These are phyloP conservation scores for Globisporangium viniferum DNA, from an alignment of 352 stramenopile species.

Conservation along the genomic window DNA sequence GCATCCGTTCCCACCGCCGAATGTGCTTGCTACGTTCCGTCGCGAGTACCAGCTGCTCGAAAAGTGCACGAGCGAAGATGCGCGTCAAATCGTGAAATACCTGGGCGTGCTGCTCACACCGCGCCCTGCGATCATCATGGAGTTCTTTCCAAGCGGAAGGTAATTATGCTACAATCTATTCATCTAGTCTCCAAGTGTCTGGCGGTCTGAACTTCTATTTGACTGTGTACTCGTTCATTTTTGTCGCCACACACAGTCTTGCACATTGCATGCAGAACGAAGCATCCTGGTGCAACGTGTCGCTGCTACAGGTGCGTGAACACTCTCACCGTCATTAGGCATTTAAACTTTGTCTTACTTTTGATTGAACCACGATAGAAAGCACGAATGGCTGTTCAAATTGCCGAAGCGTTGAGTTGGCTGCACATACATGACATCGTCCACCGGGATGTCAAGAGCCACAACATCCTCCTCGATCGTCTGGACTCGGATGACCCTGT, in stretches of 20 bases:
- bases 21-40: slow-evolving; percentile 31
- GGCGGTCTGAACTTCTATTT: not conserved
- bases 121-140: slow-evolving; percentile 27
- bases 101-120: slow-evolving; percentile 30
- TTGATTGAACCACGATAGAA: slow-evolving; percentile 17
- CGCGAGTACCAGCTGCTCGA: slow-evolving; percentile 31
- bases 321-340: not conserved
- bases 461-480: slow-evolving; percentile 36
- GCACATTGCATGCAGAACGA: slow-evolving; percentile 32
- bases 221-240: not conserved
- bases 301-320: slow-evolving; percentile 24
- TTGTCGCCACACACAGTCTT: slow-evolving; percentile 17
- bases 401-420: slow-evolving; percentile 29
- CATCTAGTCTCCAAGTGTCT: not conserved
- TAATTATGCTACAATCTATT: slow-evolving; percentile 2
- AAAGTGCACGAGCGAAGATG: slow-evolving; percentile 14
- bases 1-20: slow-evolving; percentile 26
- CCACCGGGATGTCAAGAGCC: slow-evolving; percentile 43
- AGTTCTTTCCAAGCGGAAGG: slow-evolving; percentile 32
- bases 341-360: not conserved
- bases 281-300: slow-evolving; percentile 22
- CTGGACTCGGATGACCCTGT: slow-evolving; percentile 4
- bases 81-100: slow-evolving; percentile 20
- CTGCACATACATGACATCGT: slow-evolving; percentile 34
- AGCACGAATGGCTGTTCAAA: slow-evolving; percentile 28